Percentiles rank a stretch among this genome's conserved stretches.
phyloP scores from a whole-genome alignment of 352 stramenopile species.

The Phytophthora niederhauseri region DNA sequence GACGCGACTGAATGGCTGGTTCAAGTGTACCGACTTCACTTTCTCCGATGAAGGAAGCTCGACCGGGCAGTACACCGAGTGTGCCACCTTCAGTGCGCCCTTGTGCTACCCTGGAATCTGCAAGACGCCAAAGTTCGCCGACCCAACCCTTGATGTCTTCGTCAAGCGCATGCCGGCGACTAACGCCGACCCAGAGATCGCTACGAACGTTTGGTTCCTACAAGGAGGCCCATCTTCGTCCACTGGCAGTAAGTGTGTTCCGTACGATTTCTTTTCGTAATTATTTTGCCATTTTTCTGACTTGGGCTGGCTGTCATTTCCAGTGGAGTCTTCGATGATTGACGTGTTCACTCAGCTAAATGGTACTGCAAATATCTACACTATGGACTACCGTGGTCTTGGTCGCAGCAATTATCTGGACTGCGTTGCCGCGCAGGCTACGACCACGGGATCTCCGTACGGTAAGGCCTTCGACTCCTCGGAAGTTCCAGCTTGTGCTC shows the following conservation, averaged over 20 bases:
- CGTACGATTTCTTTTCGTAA: too few species aligned
- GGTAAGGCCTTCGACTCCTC: conserved; percentile 10
- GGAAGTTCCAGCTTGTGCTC: conserved; percentile 14
- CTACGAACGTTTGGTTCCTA: conserved; percentile 41
- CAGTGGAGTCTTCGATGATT: conserved; percentile 41
- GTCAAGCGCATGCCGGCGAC: conserved; percentile 35
- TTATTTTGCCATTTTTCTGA: background rate
- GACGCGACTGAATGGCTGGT: conserved; percentile 9
- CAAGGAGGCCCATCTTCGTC: conserved; percentile 36
- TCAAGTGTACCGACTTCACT: conserved; percentile 19
- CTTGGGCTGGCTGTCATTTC: background rate
- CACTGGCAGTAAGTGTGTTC: conserved; percentile 29
- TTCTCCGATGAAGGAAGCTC: conserved; percentile 12
- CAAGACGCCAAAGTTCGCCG: background rate
- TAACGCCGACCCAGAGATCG: conserved; percentile 1
- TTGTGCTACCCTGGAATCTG: conserved; percentile 30
- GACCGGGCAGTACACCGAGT: conserved; percentile 14
- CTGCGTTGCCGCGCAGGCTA: conserved; percentile 30
- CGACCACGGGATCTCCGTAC: conserved; percentile 18
- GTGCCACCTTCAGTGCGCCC: conserved; percentile 28
- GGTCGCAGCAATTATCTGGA: conserved; percentile 35
- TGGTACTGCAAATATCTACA: conserved; percentile 41
- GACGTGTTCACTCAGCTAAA: conserved; percentile 17
- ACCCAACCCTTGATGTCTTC: conserved; percentile 30
- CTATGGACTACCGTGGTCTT: conserved; percentile 47